Evolutionary conservation across 257 asterid species (phyloP).

Genomic region (Plectranthus barbatus): DNA sequence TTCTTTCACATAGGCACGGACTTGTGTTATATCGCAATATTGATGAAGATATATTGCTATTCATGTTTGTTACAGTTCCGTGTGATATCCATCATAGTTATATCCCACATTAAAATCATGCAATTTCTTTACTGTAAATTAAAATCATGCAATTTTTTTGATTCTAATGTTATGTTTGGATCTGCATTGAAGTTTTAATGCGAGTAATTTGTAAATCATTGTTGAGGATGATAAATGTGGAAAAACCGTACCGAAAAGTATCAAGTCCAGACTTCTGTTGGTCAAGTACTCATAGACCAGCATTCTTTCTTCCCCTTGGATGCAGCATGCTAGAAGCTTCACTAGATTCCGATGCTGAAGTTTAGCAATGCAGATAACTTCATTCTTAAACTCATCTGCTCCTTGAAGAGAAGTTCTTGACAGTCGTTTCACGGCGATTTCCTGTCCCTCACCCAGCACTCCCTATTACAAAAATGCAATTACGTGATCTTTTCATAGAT

Average conservation of each 20-base stretch:
- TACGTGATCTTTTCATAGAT: not conserved
- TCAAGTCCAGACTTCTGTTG: constrained; percentile 31
- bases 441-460: constrained; percentile 19
- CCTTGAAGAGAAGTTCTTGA: constrained; percentile 32
- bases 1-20: not conserved
- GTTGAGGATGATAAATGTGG: not conserved
- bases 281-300: constrained; percentile 32
- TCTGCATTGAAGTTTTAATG: not conserved
- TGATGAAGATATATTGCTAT: no score
- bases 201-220: not conserved
- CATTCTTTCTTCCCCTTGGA: constrained; percentile 20
- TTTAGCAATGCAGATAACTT: constrained; percentile 22
- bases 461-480: constrained; percentile 9
- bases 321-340: constrained; percentile 32
- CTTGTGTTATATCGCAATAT: not conserved
- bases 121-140: no score
- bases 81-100: no score
- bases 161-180: not conserved
- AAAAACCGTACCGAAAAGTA: constrained; percentile 7
- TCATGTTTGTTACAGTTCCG: no score
- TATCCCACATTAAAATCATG: no score
- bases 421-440: constrained; percentile 28
- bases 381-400: constrained; percentile 27
- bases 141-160: no score
- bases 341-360: constrained; percentile 38